Evolutionary conservation across 108 stramenopile species (phyloP).

Genomic region (Skeletonema grethae): DNA sequence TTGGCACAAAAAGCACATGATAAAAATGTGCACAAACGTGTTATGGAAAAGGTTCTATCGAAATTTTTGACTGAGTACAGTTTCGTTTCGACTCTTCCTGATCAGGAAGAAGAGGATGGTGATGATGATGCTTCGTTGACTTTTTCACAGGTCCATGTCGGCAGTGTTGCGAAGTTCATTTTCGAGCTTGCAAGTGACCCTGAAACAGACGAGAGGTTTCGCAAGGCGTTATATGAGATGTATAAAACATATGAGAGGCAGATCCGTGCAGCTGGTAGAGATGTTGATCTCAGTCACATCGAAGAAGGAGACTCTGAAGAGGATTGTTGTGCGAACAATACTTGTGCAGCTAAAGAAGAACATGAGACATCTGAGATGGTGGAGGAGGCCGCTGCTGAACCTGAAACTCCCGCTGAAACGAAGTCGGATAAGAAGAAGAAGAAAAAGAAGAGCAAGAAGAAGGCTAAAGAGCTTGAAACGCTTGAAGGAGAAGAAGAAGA

Average conservation of each 20-base stretch:
- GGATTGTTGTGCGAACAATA: constrained; percentile 17
- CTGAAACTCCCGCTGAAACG: constrained; percentile 16
- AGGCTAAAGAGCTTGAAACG: constrained; percentile 17
- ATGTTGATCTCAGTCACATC: constrained; percentile 57
- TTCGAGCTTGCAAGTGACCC: constrained; percentile 81
- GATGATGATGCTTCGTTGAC: constrained; percentile 47
- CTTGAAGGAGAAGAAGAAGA: not conserved
- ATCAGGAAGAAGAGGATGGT: constrained; percentile 24
- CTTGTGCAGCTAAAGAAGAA: constrained; percentile 13
- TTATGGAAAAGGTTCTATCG: constrained; percentile 76
- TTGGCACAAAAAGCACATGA: constrained; percentile 74
- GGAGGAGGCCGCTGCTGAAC: constrained; percentile 27
- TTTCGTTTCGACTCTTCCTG: constrained; percentile 34
- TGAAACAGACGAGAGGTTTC: constrained; percentile 68
- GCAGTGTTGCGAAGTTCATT: constrained; percentile 78
- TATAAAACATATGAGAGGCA: constrained; percentile 83
- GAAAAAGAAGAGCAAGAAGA: constrained; percentile 40
- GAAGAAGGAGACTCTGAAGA: constrained; percentile 47
- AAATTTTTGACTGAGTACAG: constrained; percentile 84
- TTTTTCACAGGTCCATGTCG: constrained; percentile 83
- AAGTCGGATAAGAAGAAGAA: constrained; percentile 55
- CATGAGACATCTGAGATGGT: constrained; percentile 12
- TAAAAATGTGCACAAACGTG: constrained; percentile 67
- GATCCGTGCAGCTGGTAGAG: constrained; percentile 70
- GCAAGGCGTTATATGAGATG: constrained; percentile 79